A percentile compares a stretch with the other conserved stretches of the same genome.
phyloP scores from a whole-genome alignment of 768 basidiomycete species.

The Astraeus odoratus region DNA sequence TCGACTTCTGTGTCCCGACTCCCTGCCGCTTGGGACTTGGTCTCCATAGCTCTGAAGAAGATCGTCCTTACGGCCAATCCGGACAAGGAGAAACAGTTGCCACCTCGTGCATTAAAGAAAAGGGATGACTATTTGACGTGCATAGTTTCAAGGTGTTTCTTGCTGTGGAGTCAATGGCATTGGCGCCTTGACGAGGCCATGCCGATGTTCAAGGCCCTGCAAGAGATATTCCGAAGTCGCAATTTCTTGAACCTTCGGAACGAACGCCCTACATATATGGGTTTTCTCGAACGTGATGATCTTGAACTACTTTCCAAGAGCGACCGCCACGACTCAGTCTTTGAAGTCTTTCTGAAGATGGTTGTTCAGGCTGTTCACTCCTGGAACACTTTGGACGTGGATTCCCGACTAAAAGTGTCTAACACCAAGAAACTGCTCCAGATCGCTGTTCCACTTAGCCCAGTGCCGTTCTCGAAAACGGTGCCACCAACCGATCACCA shows the following conservation, averaged over 20 bases:
- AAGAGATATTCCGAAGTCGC: constrained; percentile 69
- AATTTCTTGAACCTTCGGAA: constrained; percentile 65
- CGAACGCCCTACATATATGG: constrained; percentile 59
- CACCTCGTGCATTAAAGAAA: constrained; percentile 35
- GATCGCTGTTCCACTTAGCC: constrained; percentile 62
- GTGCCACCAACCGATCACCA: constrained; percentile 45
- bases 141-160: constrained; percentile 64
- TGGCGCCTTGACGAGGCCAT: constrained; percentile 63
- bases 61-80: constrained; percentile 51
- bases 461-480: constrained; percentile 54
- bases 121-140: constrained; percentile 68
- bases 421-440: constrained; percentile 64
- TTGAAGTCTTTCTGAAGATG: constrained; percentile 75
- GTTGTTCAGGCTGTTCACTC: constrained; percentile 51
- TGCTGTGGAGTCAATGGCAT: constrained; percentile 67
- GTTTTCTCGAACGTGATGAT: constrained; percentile 56
- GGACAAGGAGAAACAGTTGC: constrained; percentile 33
- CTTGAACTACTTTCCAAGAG: constrained; percentile 44
- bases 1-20: constrained; percentile 35
- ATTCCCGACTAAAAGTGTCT: constrained; percentile 31
- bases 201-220: constrained; percentile 54
- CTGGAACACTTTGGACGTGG: constrained; percentile 24
- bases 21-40: constrained; percentile 60
- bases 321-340: constrained; percentile 60
- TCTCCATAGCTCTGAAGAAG: constrained; percentile 47